Conservation (phyloP, 768 basidiomycete genomes). For the Crepidotus variabilis region DNA sequence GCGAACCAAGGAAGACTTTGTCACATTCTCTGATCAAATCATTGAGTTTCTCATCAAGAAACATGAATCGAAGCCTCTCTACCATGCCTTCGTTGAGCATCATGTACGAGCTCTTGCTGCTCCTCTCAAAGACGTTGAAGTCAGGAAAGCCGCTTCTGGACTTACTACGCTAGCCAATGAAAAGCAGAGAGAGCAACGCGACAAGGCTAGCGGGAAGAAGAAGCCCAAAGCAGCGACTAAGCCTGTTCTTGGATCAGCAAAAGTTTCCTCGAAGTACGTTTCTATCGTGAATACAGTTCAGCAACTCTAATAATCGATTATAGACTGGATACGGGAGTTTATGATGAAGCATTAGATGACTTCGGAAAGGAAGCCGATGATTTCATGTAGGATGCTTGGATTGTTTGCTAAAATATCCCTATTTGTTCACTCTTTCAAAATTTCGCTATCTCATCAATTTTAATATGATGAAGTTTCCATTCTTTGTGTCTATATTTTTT, state of each 20-base stretch:
- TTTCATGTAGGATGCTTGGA: constrained; percentile 70
- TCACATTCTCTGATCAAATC: constrained; percentile 67
- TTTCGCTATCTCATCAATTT: background rate
- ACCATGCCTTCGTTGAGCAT: constrained; percentile 78
- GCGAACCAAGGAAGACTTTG: constrained; percentile 87
- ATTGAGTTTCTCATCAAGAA: constrained; percentile 72
- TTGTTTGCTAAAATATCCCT: background rate
- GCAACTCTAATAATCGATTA: constrained; percentile 11
- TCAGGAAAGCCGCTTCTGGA: constrained; percentile 81
- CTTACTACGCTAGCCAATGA: constrained; percentile 90
- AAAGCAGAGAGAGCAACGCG: constrained; percentile 89
- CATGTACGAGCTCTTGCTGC: constrained; percentile 71
- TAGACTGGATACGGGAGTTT: constrained; percentile 75
- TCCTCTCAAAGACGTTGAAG: constrained; percentile 86
- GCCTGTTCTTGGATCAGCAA: constrained; percentile 73
- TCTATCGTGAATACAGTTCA: background rate
- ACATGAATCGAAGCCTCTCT: constrained; percentile 82
- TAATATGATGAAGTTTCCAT: too few relatives aligned
- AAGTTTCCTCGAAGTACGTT: constrained; percentile 59
- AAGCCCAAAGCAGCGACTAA: constrained; percentile 70
- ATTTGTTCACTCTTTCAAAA: background rate
- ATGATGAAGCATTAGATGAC: constrained; percentile 91
- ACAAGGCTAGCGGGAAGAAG: constrained; percentile 87
- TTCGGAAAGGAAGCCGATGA: constrained; percentile 73
- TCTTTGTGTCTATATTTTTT: too few relatives aligned